These are phyloP conservation scores for Rhypophila decipiens DNA, from an alignment of 495 filamentous ascomycete species.

Conservation along the genomic window DNA sequence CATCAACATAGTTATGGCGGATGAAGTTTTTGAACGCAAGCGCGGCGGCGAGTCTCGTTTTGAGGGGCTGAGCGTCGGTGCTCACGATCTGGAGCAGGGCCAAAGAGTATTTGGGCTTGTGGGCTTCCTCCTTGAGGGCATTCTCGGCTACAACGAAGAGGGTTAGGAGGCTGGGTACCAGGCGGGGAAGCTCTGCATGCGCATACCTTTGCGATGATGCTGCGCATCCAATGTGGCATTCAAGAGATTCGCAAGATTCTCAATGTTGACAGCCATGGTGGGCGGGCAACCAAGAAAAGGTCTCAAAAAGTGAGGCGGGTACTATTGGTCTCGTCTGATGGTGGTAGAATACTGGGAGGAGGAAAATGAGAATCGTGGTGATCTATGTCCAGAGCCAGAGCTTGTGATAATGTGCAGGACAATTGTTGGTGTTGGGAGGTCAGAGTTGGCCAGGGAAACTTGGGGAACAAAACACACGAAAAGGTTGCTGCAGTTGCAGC, in stretches of 20 bases:
- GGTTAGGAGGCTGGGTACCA: not conserved
- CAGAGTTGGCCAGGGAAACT: not conserved
- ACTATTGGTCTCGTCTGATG: conserved; percentile 1
- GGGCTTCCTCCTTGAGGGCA: conserved; percentile 66
- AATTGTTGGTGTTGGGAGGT: no score
- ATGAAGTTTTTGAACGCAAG: conserved; percentile 99
- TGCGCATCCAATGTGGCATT: conserved; percentile 78
- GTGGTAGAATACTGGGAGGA: conserved; percentile 2
- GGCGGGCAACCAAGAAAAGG: no score
- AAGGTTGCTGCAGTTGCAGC: conserved; percentile 1
- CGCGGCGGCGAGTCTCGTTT: conserved; percentile 81
- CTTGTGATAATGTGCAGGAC: no score
- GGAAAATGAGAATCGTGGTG: not conserved
- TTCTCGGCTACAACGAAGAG: conserved; percentile 60
- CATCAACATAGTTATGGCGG: conserved; percentile 81
- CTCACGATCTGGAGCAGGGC: conserved; percentile 83
- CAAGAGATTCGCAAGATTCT: conserved; percentile 68
- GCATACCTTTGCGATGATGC: conserved; percentile 80
- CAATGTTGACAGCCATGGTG: conserved; percentile 71
- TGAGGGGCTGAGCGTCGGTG: conserved; percentile 56
- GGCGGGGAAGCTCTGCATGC: not conserved
- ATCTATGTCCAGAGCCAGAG: not conserved
- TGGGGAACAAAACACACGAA: conserved; percentile 9
- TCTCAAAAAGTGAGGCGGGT: not conserved
- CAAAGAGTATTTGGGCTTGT: conserved; percentile 79